These are phyloP conservation scores for Herpetomonas samuelpessoai DNA, from an alignment of 208 protist species.

Conservation along the genomic window DNA sequence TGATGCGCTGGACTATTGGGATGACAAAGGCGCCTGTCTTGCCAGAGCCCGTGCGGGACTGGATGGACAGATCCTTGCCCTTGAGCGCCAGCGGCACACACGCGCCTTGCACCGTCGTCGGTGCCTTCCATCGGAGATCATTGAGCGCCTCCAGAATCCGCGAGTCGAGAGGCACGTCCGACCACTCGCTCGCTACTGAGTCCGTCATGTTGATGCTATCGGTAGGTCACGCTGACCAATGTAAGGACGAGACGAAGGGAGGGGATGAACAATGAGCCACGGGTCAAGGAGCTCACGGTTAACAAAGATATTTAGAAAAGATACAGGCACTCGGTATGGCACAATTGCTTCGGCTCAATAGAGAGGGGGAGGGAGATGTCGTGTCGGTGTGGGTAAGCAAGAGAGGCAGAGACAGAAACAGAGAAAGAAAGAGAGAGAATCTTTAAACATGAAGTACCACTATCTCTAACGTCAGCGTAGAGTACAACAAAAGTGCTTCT, in stretches of 20 bases:
- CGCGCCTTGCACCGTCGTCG: constrained; percentile 94
- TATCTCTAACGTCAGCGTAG: too few relatives aligned
- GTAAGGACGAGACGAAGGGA: too few relatives aligned
- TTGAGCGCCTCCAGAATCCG: constrained; percentile 80
- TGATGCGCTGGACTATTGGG: constrained; percentile 81
- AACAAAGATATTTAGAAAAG: too few relatives aligned
- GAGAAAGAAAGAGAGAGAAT: not conserved
- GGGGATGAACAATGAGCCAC: not conserved
- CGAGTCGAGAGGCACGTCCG: constrained; percentile 72
- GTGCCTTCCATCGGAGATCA: constrained; percentile 77
- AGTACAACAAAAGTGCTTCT: too few relatives aligned
- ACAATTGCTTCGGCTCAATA: too few relatives aligned
- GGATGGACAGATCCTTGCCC: constrained; percentile 86
- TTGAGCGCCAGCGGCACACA: constrained; percentile 93
- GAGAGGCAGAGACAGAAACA: not conserved
- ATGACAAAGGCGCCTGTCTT: constrained; percentile 92
- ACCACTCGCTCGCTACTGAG: constrained; percentile 52
- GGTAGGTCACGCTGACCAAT: not conserved
- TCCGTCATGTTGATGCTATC: constrained; percentile 12
- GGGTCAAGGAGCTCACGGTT: too few relatives aligned
- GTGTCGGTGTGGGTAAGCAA: not conserved
- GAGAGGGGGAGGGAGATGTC: not conserved
- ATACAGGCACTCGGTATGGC: too few relatives aligned
- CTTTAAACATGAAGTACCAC: too few relatives aligned
- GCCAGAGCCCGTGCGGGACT: constrained; percentile 85